Percentiles rank a stretch among this genome's conserved stretches.
phyloP scores from a whole-genome alignment of 2,329 filamentous ascomycete genomes.

The Boeremia exigua region DNA sequence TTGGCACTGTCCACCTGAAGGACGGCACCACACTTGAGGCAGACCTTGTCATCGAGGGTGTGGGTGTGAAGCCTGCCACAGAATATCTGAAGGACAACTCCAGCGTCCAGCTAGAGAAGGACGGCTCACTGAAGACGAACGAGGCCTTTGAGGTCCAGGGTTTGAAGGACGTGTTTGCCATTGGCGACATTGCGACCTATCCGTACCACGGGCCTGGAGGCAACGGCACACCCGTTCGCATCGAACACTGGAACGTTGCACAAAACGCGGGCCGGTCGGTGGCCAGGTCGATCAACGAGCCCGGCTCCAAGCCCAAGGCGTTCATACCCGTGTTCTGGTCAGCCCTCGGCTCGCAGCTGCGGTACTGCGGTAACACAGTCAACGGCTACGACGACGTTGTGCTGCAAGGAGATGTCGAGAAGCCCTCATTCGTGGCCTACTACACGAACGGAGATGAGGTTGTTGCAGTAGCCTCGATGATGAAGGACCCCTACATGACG shows the following conservation, averaged over 20 bases:
- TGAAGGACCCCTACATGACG: slow-evolving; percentile 82
- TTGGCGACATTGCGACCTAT: slow-evolving; percentile 94
- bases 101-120: slow-evolving; percentile 73
- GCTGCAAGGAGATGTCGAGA: slow-evolving; percentile 71
- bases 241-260: slow-evolving; percentile 99
- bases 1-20: slow-evolving; percentile 82
- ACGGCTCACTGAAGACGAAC: slow-evolving; percentile 85
- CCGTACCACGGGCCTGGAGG: slow-evolving; percentile 92
- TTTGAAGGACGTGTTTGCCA: slow-evolving; percentile 83
- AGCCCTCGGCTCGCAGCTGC: slow-evolving; percentile 83
- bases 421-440: slow-evolving; percentile 86
- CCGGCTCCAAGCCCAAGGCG: slow-evolving; percentile 65
- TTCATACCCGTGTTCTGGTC: slow-evolving; percentile 99
- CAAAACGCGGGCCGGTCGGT: slow-evolving; percentile 88
- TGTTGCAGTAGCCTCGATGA: slow-evolving; percentile 90
- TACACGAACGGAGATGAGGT: slow-evolving; percentile 87
- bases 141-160: slow-evolving; percentile 78
- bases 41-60: slow-evolving; percentile 89
- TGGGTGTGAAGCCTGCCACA: slow-evolving; percentile 86
- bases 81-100: slow-evolving; percentile 78
- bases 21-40: slow-evolving; percentile 85
- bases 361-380: slow-evolving; percentile 89
- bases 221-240: slow-evolving; percentile 74
- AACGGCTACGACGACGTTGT: slow-evolving; percentile 87
- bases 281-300: slow-evolving; percentile 76